Conservation (phyloP, 1,284 basidiomycete species). For the Rhodotorula sp. region DNA sequence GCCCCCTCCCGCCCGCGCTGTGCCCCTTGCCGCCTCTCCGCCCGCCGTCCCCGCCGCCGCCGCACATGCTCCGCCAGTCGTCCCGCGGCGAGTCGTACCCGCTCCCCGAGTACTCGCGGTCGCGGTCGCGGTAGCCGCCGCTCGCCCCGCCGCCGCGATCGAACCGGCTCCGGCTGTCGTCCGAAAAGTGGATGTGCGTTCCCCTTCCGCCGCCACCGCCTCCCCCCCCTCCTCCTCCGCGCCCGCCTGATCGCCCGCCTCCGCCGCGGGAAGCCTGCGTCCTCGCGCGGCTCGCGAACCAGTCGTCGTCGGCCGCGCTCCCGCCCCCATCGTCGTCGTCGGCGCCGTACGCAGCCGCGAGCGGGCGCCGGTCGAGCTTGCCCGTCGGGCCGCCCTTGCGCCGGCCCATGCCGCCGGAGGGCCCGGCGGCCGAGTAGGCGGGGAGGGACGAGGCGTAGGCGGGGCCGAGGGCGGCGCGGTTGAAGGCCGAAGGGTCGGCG, state of each 20-base stretch:
- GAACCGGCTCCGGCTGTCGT: constrained; percentile 13
- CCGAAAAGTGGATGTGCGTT: constrained; percentile 25
- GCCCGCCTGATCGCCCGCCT: not conserved
- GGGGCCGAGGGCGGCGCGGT: constrained; percentile 32
- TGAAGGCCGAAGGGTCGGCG: constrained; percentile 38
- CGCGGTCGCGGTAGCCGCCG: constrained; percentile 1
- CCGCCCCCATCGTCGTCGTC: constrained; percentile 9
- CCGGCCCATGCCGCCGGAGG: constrained; percentile 4
- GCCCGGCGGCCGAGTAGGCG: constrained; percentile 11
- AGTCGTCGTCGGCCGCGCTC: constrained; percentile 29
- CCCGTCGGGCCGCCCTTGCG: constrained; percentile 8
- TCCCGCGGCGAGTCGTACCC: constrained; percentile 15
- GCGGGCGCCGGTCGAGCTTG: constrained; percentile 11
- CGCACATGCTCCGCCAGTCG: constrained; percentile 7
- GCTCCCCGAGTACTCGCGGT: constrained; percentile 5
- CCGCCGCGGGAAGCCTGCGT: not conserved
- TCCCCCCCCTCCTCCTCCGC: not conserved
- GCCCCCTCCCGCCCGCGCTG: not conserved
- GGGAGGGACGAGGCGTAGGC: not conserved
- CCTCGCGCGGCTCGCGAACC: constrained; percentile 36
- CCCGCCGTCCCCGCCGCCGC: not conserved
- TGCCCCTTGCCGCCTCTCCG: not conserved
- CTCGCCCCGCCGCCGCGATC: not conserved
- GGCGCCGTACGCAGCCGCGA: not conserved
- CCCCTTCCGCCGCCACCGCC: not conserved